These are phyloP conservation scores for Leccinum incarnatum DNA, from an alignment of 768 basidiomycete species.

Conservation along the genomic window DNA sequence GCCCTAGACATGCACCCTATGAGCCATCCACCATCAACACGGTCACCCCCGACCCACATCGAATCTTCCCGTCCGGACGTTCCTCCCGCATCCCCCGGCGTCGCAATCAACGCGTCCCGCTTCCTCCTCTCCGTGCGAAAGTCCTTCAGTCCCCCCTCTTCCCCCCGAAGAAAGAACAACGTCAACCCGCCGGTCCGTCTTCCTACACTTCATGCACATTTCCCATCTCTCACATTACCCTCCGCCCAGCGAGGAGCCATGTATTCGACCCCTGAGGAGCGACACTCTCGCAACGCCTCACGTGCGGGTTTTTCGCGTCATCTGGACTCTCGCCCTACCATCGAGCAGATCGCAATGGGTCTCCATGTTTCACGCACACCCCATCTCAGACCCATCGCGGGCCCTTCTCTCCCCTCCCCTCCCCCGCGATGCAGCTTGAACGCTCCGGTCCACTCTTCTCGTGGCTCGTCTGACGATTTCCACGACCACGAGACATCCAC, in stretches of 20 bases:
- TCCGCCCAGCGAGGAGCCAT: conserved; percentile 32
- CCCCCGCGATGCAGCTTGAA: conserved; percentile 19
- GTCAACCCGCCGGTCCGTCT: conserved; percentile 18
- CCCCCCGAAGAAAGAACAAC: conserved; percentile 21
- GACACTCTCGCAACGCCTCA: conserved; percentile 28
- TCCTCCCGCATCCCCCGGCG: conserved; percentile 6
- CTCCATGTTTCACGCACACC: conserved; percentile 75
- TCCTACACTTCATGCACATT: not conserved
- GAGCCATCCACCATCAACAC: conserved; percentile 13
- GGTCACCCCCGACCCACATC: conserved; percentile 12
- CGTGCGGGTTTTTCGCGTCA: conserved; percentile 38
- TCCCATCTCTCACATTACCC: conserved; percentile 8
- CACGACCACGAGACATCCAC: conserved; percentile 23
- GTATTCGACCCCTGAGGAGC: conserved; percentile 44
- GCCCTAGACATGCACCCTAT: conserved; percentile 11
- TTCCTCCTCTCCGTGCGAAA: conserved; percentile 32
- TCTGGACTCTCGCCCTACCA: conserved; percentile 53
- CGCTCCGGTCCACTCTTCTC: conserved; percentile 27
- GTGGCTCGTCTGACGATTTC: conserved; percentile 20
- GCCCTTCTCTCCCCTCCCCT: conserved; percentile 19
- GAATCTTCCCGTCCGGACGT: conserved; percentile 4
- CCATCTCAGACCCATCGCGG: conserved; percentile 49
- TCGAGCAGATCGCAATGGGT: conserved; percentile 80
- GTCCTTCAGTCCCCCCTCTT: conserved; percentile 22
- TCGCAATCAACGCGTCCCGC: conserved; percentile 26